Evolutionary conservation across 2,329 filamentous ascomycete genomes (phyloP).

Genomic region (Sphaceloma murrayae): DNA sequence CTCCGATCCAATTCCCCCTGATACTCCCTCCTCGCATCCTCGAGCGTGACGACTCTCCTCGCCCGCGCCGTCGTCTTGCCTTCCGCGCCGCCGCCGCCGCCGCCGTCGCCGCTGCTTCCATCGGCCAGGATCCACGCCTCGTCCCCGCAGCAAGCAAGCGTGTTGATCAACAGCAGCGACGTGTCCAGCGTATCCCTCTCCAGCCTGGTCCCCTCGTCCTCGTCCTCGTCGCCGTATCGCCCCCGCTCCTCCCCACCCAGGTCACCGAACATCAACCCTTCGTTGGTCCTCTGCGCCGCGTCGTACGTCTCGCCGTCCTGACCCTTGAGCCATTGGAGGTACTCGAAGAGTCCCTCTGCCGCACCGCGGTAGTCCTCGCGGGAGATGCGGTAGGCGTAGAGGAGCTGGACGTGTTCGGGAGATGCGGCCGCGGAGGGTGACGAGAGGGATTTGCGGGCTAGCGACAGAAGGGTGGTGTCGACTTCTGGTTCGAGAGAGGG

Average conservation of each 20-base stretch:
- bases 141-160: slow-evolving; percentile 74
- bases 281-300: slow-evolving; percentile 19
- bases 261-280: slow-evolving; percentile 31
- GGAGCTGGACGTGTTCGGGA: slow-evolving; percentile 73
- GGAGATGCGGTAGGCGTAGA: slow-evolving; percentile 83
- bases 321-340: slow-evolving; percentile 41
- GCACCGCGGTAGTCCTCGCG: slow-evolving; percentile 78
- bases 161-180: slow-evolving; percentile 88
- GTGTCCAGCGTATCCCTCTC: slow-evolving; percentile 53
- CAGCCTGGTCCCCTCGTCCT: slow-evolving; percentile 4
- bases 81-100: slow-evolving; percentile 25
- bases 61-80: too few species aligned
- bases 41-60: slow-evolving; percentile 73
- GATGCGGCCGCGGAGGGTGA: slow-evolving; percentile 26
- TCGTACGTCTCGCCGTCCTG: slow-evolving; percentile 12
- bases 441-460: slow-evolving; percentile 59
- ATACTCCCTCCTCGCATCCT: slow-evolving; percentile 80
- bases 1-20: slow-evolving; percentile 82
- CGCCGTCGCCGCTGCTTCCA: too few species aligned
- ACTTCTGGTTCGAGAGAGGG: slow-evolving; percentile 62
- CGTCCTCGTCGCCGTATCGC: slow-evolving; percentile 1
- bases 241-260: too few species aligned
- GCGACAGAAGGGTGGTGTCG: slow-evolving; percentile 64
- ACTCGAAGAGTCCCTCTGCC: slow-evolving; percentile 47
- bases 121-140: slow-evolving; percentile 70